Evolutionary conservation across 495 filamentous ascomycete genomes (phyloP), one percentile per base, ranked within the genome.

Genomic region (Trichoderma virens): DNA sequence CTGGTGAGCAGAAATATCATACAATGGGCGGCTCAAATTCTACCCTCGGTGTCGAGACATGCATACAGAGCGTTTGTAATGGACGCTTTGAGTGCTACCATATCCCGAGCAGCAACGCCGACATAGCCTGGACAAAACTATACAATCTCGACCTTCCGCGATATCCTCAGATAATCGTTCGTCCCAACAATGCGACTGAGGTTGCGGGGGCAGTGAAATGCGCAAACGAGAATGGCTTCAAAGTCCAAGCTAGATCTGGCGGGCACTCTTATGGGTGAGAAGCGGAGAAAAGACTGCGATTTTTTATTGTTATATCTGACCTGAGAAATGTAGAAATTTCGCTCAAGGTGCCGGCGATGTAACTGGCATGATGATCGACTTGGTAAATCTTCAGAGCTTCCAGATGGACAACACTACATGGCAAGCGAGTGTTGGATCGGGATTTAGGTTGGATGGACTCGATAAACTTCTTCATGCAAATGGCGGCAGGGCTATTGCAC

Each of bases 191-290:
- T 0, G 68, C 81, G 2, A 64, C 83, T 13, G 79, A 92, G 59
- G 81, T 92, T 14, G 79, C 85, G 0, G 76, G 70, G 27, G 78
- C 86, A 3, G 78, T 90, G 13, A 78, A 76, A 62, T 91, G 88
- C 66, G 88, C 87, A 0, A 74, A 71, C 0, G 67, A 72, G 3
- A 73, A 79, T 62, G 75, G 72, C 39, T 72, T 85, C 67, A 86
- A 87, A 67, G 87, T 92, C 25, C 88, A 90, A 66, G 78, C 89
- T 11, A 84, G 80, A 67, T 85, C 83, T 43, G 90, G 90, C 16
- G 90, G 90, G 1, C 90, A 92, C 70, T 90, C 86, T 16, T 91
- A 88, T 74, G 78, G 71, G 78, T 81, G 66, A 64, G 78, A 62
- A 30, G 25, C 8, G 35, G 9, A 16, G 27, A 18, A 23, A 16